Percentiles rank a stretch among this genome's conserved stretches.
These are phyloP conservation scores for Colletotrichum coccodes DNA, from an alignment of 2,329 filamentous ascomycete genomes.

Conservation along the genomic window DNA sequence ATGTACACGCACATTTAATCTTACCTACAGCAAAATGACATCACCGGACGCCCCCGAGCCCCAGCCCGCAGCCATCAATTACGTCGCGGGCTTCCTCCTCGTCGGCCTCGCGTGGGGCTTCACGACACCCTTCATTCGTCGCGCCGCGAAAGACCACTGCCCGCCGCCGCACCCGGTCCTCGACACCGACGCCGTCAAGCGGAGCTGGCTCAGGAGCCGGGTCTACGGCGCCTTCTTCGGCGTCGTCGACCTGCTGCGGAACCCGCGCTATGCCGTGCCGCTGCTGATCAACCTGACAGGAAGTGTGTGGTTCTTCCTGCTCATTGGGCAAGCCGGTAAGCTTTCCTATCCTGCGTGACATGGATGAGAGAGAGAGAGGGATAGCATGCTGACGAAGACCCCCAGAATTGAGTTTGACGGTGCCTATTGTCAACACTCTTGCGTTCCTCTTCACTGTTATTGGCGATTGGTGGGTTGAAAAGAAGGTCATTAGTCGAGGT, in stretches of 20 bases:
- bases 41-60: conserved; percentile 25
- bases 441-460: conserved; percentile 96
- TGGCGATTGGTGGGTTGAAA: conserved; percentile 94
- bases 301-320: conserved; percentile 94
- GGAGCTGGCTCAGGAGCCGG: conserved; percentile 71
- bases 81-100: conserved; percentile 87
- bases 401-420: conserved; percentile 87
- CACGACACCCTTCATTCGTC: conserved; percentile 91
- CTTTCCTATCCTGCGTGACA: conserved; percentile 35
- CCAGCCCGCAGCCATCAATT: conserved; percentile 75
- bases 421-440: conserved; percentile 93
- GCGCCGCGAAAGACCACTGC: conserved; percentile 80
- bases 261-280: conserved; percentile 86
- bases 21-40: conserved; percentile 13
- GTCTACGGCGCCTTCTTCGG: conserved; percentile 76
- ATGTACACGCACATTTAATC: background rate
- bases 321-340: conserved; percentile 92
- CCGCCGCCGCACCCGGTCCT: conserved; percentile 69
- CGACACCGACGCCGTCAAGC: conserved; percentile 58
- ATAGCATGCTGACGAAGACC: background rate
- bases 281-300: conserved; percentile 90
- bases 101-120: conserved; percentile 94
- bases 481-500: conserved; percentile 88
- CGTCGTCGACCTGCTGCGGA: conserved; percentile 80
- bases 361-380: background rate